Evolutionary conservation across 2,329 filamentous ascomycete genomes (phyloP).

Genomic region (Colletotrichum plurivorum): DNA sequence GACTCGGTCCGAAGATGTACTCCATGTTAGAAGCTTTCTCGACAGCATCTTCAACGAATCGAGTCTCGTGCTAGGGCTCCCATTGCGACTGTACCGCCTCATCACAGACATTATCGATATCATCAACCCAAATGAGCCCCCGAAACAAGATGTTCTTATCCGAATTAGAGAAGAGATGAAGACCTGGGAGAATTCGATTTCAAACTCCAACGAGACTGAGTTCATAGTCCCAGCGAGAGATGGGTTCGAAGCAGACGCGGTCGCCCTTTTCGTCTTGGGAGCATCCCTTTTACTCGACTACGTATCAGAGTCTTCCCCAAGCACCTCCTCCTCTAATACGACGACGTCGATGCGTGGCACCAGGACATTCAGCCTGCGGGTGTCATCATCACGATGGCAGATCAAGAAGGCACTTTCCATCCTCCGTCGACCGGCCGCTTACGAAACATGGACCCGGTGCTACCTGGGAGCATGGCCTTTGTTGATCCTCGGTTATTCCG

Average conservation of each 20-base stretch:
- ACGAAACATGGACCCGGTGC: constrained; percentile 1
- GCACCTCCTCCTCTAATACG: not conserved
- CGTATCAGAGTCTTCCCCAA: not conserved
- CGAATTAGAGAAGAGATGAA: not conserved
- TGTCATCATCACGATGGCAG: constrained; percentile 2
- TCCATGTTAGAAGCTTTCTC: not conserved
- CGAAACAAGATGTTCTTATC: not conserved
- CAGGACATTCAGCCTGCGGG: too few relatives aligned
- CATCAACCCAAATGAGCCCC: not conserved
- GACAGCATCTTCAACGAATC: not conserved
- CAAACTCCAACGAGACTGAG: fast-evolving
- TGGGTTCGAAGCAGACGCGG: not conserved
- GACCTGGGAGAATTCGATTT: not conserved
- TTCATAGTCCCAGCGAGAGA: fast-evolving
- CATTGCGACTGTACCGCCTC: constrained; percentile 2
- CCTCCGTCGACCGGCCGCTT: constrained; percentile 2
- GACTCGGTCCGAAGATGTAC: not conserved
- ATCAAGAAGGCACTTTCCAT: not conserved
- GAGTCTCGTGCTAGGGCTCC: not conserved
- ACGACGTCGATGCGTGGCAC: not conserved
- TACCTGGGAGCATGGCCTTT: not conserved
- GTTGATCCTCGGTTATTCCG: constrained; percentile 5
- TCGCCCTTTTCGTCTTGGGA: not conserved
- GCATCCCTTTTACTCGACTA: constrained; percentile 9
- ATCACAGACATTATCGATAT: not conserved